Base-by-base conservation (phyloP, 345 rosid species). In the Populus deltoides region DNA sequence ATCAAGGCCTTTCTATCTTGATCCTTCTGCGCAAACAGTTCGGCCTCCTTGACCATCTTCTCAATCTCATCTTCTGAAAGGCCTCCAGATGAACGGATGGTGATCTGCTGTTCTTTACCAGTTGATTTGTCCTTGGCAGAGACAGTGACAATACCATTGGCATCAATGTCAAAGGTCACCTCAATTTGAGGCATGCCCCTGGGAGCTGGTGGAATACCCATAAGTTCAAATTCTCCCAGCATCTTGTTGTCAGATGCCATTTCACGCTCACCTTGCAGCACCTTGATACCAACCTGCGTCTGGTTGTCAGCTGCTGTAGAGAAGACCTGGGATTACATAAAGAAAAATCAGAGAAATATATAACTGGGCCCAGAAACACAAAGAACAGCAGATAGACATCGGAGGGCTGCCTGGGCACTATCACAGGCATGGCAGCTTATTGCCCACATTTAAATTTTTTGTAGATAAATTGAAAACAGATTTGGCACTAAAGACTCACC, bases 121-220 rank as follows among this genome's bases (percentile, higher is more conserved):
- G 83, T 81, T 36, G 77, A 29, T 53, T 81, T 81, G 77, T 83
- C 86, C 83, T 77, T 83, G 35, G 86, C 86, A 5, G 83, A 80
- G 36, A 83, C 86, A n/a, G 83, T 83, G 53, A 83, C 86, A 17
- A 83, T 83, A 29, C 86, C 86, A 66, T 83, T 83, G 47, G 86
- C 86, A 71, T 83, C 86, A 43, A 83, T 83, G 13, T 83, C 86
- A 27, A 83, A 83, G 13, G 86, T 77, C 18, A 83, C 86, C 66
- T 83, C 86, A 39, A 83, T 83, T 68, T 83, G 81, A 49, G 81
- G 84, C 75, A 68, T 22, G 29, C 84, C 81, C 31, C 78, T 62
- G 16, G 81, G 84, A 6, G 84, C 84, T 22, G 84, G 84, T 35
- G 84, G 84, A 38, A 81, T 69, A 13, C 78, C 84, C 25, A 69